Evolutionary conservation across 495 filamentous ascomycete species (phyloP), one percentile per base, ranked within the genome.

Genomic region (Lasiosphaeria hispida): DNA sequence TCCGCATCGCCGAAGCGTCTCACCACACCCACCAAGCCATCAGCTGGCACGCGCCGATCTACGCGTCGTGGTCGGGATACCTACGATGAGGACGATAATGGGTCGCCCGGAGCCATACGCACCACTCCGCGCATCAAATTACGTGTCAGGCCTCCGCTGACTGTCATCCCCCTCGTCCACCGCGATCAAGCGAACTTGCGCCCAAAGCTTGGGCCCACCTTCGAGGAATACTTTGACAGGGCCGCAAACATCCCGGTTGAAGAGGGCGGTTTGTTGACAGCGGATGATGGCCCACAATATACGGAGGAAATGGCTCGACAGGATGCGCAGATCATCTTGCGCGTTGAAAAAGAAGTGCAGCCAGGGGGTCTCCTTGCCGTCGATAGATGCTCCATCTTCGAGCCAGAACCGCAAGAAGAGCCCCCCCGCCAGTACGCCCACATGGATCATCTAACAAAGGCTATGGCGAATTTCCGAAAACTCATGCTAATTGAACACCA

Each of bases 381-480:
- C 38, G 85, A 85, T 48, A 80, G 81, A 15, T 94, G 89, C 67
- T 88, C 85, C 3, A 75, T 88, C 33, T 96, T 87, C 64, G 77
- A 83, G n/a, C 86, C 87, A 0, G 91, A 96, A 23, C 80, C 85
- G 0, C 89, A 89, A 57, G 80, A 84, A 43, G 87, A 90, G 59
- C 89, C 88, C 2, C 80, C 85, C 6, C 83, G 81, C 55, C 90
- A 90, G 53, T 96, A 90, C 74, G 85, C 86, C 13, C 92, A 96
- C 65, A 81, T 83, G 55, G 92, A 97, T 65, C 89, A 96, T 65
- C 78, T 97, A 7, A 81, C 90, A 41, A 84, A 86, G 11, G 91
- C 96, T 63, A 90, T 89, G 43, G 60, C 89, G 10, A 83, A 91
- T 61, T 92, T 97, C 63, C 84, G 89, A 40, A 85, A 82, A 60